Percentiles rank a stretch among this genome's conserved stretches.
phyloP scores from a whole-genome alignment of 805 yeast genomes.

The Ogataea paraovalis region DNA sequence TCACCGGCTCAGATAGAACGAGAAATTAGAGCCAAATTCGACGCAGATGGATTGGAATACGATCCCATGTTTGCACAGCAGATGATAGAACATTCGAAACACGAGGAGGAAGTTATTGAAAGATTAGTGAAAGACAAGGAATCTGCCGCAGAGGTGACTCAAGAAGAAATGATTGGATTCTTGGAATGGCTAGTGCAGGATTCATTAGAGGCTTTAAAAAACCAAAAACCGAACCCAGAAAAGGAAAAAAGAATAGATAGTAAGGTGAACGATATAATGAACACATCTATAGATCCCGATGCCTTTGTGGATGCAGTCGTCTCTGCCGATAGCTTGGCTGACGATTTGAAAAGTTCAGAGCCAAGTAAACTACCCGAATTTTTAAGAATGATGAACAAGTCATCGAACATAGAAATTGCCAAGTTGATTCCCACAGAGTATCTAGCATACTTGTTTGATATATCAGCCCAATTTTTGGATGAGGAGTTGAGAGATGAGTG shows the following conservation, averaged over 20 bases:
- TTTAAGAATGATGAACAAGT: constrained; percentile 16
- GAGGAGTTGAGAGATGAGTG: constrained; percentile 32
- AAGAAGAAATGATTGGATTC: constrained; percentile 19
- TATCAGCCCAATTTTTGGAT: constrained; percentile 36
- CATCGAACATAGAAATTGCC: constrained; percentile 16
- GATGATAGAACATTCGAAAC: constrained; percentile 22
- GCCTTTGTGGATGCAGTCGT: constrained; percentile 20
- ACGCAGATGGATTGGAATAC: constrained; percentile 25
- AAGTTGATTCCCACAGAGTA: constrained; percentile 32
- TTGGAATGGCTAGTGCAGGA: constrained; percentile 29
- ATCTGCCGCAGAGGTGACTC: constrained; percentile 12
- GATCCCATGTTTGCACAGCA: constrained; percentile 28
- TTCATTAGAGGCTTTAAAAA: constrained; percentile 13
- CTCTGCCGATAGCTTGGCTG: constrained; percentile 17
- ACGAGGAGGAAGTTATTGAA: constrained; percentile 16
- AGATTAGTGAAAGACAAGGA: constrained; percentile 12
- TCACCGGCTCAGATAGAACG: constrained; percentile 25
- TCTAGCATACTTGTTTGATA: constrained; percentile 35
- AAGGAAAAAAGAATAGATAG: constrained; percentile 5
- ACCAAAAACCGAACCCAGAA: constrained; percentile 8
- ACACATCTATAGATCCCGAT: constrained; percentile 15
- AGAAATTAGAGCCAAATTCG: constrained; percentile 23
- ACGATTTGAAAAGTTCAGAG: constrained; percentile 18
- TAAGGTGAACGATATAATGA: constrained; percentile 14
- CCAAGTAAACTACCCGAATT: constrained; percentile 24